Percentiles rank a stretch among this genome's conserved stretches.
Conservation (phyloP, 2,329 filamentous ascomycete species). For the Colletotrichum neosansevieriae region DNA sequence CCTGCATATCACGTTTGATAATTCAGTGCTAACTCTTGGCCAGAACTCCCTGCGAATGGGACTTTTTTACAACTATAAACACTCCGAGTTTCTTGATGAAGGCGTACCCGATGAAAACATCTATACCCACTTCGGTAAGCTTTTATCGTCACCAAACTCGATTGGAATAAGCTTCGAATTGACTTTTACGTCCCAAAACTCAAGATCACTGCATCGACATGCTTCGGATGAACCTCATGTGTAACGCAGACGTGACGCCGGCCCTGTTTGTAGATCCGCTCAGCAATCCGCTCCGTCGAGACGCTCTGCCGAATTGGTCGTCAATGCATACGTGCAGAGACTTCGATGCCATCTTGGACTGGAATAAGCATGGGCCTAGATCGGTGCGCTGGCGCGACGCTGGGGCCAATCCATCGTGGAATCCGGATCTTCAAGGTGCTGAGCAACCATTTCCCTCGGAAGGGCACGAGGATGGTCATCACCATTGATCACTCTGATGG, state of each 20-base stretch:
- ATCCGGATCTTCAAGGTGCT: constrained; percentile 21
- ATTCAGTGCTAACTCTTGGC: background rate
- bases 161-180: background rate
- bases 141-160: rapidly evolving
- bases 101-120: constrained; percentile 33
- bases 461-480: background rate
- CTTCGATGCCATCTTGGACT: constrained; percentile 33
- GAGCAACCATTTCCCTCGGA: constrained; percentile 28
- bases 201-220: constrained; percentile 35
- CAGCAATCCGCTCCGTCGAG: constrained; percentile 18
- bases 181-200: background rate
- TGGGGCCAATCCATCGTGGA: constrained; percentile 30
- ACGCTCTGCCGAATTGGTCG: constrained; percentile 33
- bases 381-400: constrained; percentile 36
- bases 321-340: constrained; percentile 35
- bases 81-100: constrained; percentile 30
- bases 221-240: constrained; percentile 31
- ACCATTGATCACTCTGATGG: background rate
- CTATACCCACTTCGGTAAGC: constrained; percentile 24
- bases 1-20: rapidly evolving
- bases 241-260: constrained; percentile 30
- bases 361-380: constrained; percentile 32
- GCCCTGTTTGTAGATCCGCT: constrained; percentile 34
- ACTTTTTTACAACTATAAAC: constrained; percentile 18
- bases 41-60: constrained; percentile 34